phyloP scores from a whole-genome alignment of 768 basidiomycete species.

The Stropharia rugosoannulata region DNA sequence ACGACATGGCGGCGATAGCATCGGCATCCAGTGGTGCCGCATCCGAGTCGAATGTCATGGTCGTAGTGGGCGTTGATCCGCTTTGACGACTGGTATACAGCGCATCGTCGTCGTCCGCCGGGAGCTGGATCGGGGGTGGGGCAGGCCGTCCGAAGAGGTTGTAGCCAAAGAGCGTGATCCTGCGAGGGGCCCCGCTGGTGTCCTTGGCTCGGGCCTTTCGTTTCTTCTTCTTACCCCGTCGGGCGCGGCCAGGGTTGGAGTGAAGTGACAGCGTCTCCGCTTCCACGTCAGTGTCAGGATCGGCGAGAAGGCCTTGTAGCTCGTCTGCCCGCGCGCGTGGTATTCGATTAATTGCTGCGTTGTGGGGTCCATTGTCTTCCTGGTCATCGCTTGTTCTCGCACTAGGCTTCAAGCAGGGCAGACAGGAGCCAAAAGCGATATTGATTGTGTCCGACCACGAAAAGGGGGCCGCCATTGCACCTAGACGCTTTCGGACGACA shows the following conservation, averaged over 20 bases:
- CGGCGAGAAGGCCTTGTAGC: slow-evolving; percentile 38
- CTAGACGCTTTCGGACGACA: background rate
- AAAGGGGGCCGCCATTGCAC: slow-evolving; percentile 31
- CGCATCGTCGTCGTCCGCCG: slow-evolving; percentile 37
- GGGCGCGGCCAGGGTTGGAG: slow-evolving; percentile 50
- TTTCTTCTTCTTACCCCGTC: slow-evolving; percentile 22
- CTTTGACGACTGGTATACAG: slow-evolving; percentile 13
- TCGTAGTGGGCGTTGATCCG: slow-evolving; percentile 4
- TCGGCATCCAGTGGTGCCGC: slow-evolving; percentile 63
- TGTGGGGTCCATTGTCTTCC: slow-evolving; percentile 3
- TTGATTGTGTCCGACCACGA: slow-evolving; percentile 65
- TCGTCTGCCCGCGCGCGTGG: slow-evolving; percentile 36
- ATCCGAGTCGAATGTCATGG: slow-evolving; percentile 59
- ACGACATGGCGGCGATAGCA: slow-evolving; percentile 52
- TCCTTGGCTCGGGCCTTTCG: slow-evolving; percentile 28
- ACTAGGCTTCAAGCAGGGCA: slow-evolving; percentile 48
- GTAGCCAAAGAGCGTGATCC: slow-evolving; percentile 63
- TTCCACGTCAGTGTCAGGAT: slow-evolving; percentile 47
- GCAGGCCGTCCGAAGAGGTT: slow-evolving; percentile 56
- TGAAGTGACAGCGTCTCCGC: slow-evolving; percentile 66
- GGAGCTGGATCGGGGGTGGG: slow-evolving; percentile 51
- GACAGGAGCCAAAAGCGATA: slow-evolving; percentile 58
- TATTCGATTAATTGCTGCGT: slow-evolving; percentile 31
- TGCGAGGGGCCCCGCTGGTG: slow-evolving; percentile 8
- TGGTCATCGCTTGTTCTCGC: slow-evolving; percentile 8